Percentiles rank a stretch among this genome's conserved stretches.
These are phyloP conservation scores for Mollisiaceae sp. DNA, from an alignment of 2,329 filamentous ascomycete species.

Conservation along the genomic window DNA sequence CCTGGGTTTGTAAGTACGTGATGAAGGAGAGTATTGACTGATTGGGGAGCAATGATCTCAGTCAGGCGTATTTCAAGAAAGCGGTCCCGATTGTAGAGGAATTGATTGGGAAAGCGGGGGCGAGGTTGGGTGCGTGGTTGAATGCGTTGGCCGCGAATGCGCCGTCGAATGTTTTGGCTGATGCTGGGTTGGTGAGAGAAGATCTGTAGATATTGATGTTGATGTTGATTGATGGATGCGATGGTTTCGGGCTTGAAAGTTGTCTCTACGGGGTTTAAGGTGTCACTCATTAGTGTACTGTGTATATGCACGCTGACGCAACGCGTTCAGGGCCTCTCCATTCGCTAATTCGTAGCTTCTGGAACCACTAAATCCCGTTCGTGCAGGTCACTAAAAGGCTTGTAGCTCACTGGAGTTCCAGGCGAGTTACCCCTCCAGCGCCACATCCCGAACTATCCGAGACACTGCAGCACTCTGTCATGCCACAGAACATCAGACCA, in stretches of 20 bases:
- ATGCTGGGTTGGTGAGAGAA: not conserved
- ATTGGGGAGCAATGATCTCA: conserved; percentile 58
- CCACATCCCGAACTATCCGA: no score
- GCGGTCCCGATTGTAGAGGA: conserved; percentile 67
- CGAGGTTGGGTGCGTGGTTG: conserved; percentile 67
- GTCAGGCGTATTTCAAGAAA: conserved; percentile 64
- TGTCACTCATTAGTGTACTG: not conserved
- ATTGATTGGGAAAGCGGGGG: conserved; percentile 69
- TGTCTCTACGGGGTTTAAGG: not conserved
- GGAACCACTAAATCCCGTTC: not conserved
- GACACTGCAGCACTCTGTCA: no score
- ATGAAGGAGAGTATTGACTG: conserved; percentile 64
- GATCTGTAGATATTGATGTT: not conserved
- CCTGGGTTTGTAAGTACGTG: conserved; percentile 63
- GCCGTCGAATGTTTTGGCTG: not conserved
- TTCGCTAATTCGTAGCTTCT: no score
- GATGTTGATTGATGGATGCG: not conserved
- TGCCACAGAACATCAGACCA: no score
- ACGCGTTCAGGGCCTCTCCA: not conserved
- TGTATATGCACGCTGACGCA: not conserved
- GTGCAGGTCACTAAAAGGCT: not conserved
- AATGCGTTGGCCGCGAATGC: conserved; percentile 45
- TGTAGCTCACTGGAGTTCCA: not conserved
- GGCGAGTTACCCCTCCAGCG: no score
- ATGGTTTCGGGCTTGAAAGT: not conserved